Percentiles rank a stretch among this genome's conserved stretches.
Evolutionary conservation across 164 flowering plant genomes (phyloP).

Genomic region (Stephania yunnanensis): DNA sequence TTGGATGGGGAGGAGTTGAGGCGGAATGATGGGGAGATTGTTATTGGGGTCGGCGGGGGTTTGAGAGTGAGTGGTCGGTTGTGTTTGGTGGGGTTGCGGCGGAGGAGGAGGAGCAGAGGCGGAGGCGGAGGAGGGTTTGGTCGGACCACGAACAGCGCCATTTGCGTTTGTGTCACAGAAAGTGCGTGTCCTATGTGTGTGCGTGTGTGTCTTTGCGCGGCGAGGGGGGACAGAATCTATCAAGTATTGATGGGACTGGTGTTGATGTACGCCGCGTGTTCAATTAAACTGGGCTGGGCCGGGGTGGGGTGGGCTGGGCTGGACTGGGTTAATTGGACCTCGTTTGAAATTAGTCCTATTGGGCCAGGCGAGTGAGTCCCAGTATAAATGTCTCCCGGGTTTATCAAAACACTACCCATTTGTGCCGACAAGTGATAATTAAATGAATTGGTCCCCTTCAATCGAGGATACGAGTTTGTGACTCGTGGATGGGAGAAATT

Average conservation of each 20-base stretch:
- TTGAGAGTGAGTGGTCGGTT: background rate
- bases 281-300: background rate
- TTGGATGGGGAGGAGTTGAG: slow-evolving; percentile 9
- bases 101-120: slow-evolving; percentile 13
- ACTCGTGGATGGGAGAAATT: no score
- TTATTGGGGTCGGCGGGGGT: background rate
- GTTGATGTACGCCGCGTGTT: background rate
- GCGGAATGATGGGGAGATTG: slow-evolving; percentile 5
- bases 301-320: no score
- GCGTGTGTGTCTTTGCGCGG: background rate
- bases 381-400: no score
- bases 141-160: slow-evolving; percentile 21
- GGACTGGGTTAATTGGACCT: no score
- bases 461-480: no score
- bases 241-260: no score
- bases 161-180: background rate
- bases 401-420: no score
- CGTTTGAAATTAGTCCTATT: no score
- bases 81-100: slow-evolving; percentile 9
- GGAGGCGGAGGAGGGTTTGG: slow-evolving; percentile 18
- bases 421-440: no score
- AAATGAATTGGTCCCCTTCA: no score
- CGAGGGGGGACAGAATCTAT: no score
- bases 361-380: no score
- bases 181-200: background rate